Evolutionary conservation across 164 flowering plant species (phyloP).

Genomic region (Stephania yunnanensis): DNA sequence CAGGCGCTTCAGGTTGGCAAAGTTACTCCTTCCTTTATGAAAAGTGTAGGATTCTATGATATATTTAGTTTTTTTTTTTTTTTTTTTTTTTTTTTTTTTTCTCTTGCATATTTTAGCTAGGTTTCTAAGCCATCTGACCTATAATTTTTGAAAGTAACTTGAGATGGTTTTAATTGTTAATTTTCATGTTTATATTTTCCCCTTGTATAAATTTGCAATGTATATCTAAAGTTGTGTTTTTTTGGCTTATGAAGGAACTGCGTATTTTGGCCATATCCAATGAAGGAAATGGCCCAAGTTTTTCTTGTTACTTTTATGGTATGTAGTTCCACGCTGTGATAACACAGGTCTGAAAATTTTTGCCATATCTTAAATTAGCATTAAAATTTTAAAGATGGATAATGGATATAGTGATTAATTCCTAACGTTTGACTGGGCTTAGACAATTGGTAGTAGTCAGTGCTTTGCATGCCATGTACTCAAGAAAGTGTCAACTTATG

Average conservation of each 20-base stretch:
- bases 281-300: neutral
- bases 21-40: conserved; percentile 1
- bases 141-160: neutral
- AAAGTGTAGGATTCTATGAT: neutral
- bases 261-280: neutral
- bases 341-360: too few species aligned
- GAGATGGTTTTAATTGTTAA: neutral
- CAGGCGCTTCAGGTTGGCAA: conserved; percentile 78
- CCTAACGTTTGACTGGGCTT: too few species aligned
- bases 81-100: neutral
- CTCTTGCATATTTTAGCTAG: neutral
- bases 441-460: too few species aligned
- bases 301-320: neutral
- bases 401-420: too few species aligned
- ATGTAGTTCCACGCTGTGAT: too few species aligned
- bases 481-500: too few species aligned
- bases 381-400: too few species aligned
- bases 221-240: neutral
- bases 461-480: too few species aligned
- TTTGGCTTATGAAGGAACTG: neutral
- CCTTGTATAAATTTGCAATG: neutral
- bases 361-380: too few species aligned
- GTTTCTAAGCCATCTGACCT: neutral
- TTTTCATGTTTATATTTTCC: neutral
- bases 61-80: neutral